Evolutionary conservation across 192 early-diverging fungal genomes (phyloP).

Genomic region (Backusella westeae): DNA sequence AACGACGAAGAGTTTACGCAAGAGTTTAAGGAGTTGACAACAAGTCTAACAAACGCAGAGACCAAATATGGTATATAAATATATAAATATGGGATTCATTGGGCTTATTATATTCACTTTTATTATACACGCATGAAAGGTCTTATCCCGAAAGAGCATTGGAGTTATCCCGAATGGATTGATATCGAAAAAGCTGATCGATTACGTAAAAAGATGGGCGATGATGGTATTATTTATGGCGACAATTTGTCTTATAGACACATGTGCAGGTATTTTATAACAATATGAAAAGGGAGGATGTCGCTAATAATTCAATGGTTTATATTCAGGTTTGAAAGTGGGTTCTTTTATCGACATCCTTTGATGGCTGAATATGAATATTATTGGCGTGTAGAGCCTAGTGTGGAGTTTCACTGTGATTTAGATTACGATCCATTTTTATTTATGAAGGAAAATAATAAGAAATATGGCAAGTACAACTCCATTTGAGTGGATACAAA

Average conservation of each 20-base stretch:
- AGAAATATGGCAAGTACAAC: constrained; percentile 60
- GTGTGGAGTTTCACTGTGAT: constrained; percentile 76
- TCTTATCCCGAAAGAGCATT: constrained; percentile 55
- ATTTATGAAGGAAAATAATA: constrained; percentile 69
- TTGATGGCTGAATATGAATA: constrained; percentile 67
- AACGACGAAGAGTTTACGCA: constrained; percentile 76
- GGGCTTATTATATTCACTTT: no score
- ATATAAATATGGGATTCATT: no score
- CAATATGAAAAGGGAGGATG: neutral
- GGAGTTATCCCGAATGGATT: constrained; percentile 68
- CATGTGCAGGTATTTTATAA: constrained; percentile 56
- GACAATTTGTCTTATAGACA: constrained; percentile 61
- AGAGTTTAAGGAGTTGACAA: constrained; percentile 60
- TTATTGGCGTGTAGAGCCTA: constrained; percentile 87
- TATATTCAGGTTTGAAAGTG: constrained; percentile 56
- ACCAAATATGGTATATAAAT: constrained; percentile 50
- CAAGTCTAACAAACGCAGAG: constrained; percentile 53
- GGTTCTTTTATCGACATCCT: constrained; percentile 78
- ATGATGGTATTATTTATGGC: constrained; percentile 59
- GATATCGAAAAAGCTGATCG: constrained; percentile 51
- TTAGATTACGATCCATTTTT: constrained; percentile 83
- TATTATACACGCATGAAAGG: constrained; percentile 22
- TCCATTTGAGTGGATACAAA: no score
- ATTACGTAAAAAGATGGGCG: constrained; percentile 52
- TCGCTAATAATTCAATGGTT: neutral